A percentile compares a stretch with the other conserved stretches of the same genome.
Evolutionary conservation across 495 filamentous ascomycete genomes (phyloP).

Genomic region (Aspergillus asperescens): DNA sequence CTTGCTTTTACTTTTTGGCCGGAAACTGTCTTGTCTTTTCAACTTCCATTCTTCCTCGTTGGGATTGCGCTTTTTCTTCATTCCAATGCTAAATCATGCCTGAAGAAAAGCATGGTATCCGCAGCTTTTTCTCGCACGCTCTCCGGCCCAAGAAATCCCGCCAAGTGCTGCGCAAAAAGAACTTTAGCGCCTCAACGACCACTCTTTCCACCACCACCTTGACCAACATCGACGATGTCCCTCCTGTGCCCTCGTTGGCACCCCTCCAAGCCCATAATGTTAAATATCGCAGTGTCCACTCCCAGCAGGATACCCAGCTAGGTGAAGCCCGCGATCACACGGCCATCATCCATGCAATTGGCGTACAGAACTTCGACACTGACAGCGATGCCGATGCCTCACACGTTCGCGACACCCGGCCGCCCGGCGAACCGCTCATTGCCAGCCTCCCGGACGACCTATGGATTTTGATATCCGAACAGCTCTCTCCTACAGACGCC

Average conservation of each 20-base stretch:
- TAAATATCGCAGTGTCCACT: constrained; percentile 33
- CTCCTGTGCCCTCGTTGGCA: constrained; percentile 34
- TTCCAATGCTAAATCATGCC: constrained; percentile 25
- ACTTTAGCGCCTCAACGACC: constrained; percentile 29
- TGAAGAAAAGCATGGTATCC: constrained; percentile 32
- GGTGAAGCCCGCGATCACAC: constrained; percentile 48
- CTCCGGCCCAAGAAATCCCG: constrained; percentile 44
- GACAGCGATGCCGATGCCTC: constrained; percentile 16
- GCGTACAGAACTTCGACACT: constrained; percentile 34
- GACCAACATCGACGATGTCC: constrained; percentile 25
- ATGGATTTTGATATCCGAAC: constrained; percentile 40
- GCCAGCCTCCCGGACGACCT: constrained; percentile 38
- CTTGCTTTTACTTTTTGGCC: constrained; percentile 5
- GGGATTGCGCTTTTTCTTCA: not conserved
- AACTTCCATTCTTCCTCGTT: not conserved
- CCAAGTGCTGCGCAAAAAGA: constrained; percentile 44
- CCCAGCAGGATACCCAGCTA: constrained; percentile 40
- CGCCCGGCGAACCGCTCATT: constrained; percentile 41
- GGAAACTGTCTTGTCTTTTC: not conserved
- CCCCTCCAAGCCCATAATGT: constrained; percentile 36
- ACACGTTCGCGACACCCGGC: constrained; percentile 21
- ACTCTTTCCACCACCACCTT: constrained; percentile 27
- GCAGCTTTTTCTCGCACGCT: constrained; percentile 32
- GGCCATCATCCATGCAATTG: constrained; percentile 43
- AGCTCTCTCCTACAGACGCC: constrained; percentile 38